Evolutionary conservation across 2,329 filamentous ascomycete genomes (phyloP).

Genomic region (Aureobasidium sp.): DNA sequence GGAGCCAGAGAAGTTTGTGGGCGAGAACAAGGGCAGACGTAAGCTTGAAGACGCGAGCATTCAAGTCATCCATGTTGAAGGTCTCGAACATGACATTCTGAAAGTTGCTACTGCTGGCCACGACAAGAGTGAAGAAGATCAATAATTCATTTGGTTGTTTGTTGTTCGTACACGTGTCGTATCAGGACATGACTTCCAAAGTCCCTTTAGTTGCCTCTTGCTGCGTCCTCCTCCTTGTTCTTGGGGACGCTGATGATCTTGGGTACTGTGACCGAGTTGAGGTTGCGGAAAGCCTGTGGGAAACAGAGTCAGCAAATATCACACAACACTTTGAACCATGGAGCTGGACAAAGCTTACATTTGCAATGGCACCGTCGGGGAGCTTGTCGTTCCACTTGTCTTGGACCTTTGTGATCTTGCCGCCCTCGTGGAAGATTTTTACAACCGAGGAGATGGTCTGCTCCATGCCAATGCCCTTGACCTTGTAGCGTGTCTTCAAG

Average conservation of each 20-base stretch:
- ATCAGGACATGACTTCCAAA: background rate
- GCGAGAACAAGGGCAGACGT: constrained; percentile 63
- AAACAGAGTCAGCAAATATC: constrained; percentile 22
- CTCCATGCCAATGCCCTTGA: constrained; percentile 46
- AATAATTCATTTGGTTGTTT: background rate
- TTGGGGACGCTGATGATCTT: constrained; percentile 45
- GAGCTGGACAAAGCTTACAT: constrained; percentile 36
- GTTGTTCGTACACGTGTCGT: constrained; percentile 8
- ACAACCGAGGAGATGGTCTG: constrained; percentile 42
- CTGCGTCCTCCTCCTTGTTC: constrained; percentile 42
- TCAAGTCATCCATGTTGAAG: constrained; percentile 60
- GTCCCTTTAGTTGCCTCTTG: constrained; percentile 35
- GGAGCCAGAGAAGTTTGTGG: constrained; percentile 86
- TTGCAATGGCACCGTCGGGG: constrained; percentile 40
- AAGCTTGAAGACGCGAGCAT: constrained; percentile 66
- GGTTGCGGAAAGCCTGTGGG: constrained; percentile 41
- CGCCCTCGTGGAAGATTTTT: constrained; percentile 36
- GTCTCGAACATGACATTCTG: constrained; percentile 73
- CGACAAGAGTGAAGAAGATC: background rate
- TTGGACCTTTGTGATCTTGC: constrained; percentile 43
- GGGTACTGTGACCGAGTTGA: constrained; percentile 45
- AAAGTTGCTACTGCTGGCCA: constrained; percentile 79
- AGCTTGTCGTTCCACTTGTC: constrained; percentile 48
- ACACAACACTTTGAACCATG: background rate
- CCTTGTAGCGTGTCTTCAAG: constrained; percentile 42